Evolutionary conservation across 2,329 filamentous ascomycete species (phyloP).

Genomic region (Juglanconis juglandina): DNA sequence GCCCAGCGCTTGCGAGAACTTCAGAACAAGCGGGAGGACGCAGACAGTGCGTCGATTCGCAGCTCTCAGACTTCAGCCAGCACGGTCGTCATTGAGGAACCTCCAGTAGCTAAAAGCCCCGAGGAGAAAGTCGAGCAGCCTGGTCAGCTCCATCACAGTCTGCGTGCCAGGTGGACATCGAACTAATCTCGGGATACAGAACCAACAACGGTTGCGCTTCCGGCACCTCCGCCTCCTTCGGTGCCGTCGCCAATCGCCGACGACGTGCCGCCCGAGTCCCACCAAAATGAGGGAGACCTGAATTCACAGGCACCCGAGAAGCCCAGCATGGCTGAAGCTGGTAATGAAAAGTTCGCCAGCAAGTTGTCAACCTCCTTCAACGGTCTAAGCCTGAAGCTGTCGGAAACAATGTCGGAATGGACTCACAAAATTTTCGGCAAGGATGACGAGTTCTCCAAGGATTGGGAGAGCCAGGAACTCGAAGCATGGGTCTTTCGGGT

Average conservation of each 20-base stretch:
- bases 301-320: background rate
- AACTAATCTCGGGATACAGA: too few relatives aligned
- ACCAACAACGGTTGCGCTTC: background rate
- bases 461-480: slow-evolving; percentile 13
- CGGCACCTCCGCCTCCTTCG: too few relatives aligned
- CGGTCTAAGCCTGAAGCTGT: background rate
- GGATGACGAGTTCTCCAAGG: slow-evolving; percentile 7
- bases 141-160: too few relatives aligned
- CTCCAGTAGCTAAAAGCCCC: background rate
- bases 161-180: too few relatives aligned
- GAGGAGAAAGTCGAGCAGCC: too few relatives aligned
- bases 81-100: background rate
- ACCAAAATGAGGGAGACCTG: background rate
- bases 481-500: slow-evolving; percentile 7
- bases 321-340: background rate
- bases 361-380: background rate
- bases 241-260: too few relatives aligned
- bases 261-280: too few relatives aligned
- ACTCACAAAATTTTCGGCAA: slow-evolving; percentile 5
- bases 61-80: background rate
- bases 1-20: background rate
- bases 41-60: background rate
- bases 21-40: background rate
- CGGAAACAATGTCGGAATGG: slow-evolving; percentile 1
- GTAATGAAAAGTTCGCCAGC: background rate